A percentile compares a stretch with the other conserved stretches of the same genome.
Conservation (phyloP, 2,329 filamentous ascomycete genomes). For the Penicillium capsulatum region DNA sequence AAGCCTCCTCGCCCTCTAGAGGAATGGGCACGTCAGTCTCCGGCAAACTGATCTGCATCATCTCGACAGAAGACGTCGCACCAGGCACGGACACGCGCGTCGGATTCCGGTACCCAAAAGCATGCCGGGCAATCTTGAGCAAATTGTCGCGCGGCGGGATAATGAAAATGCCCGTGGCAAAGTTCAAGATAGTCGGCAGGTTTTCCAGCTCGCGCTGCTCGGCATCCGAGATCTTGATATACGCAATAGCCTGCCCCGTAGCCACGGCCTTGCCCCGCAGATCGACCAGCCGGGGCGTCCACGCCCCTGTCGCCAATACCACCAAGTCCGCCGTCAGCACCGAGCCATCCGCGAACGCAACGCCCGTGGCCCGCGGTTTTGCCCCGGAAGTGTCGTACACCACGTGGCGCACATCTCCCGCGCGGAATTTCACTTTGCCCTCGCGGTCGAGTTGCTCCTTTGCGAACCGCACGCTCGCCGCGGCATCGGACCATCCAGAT, state of each 20-base stretch:
- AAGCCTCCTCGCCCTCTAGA: conserved; percentile 56
- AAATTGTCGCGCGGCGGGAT: conserved; percentile 52
- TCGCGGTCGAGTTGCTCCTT: conserved; percentile 35
- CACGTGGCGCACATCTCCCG: conserved; percentile 36
- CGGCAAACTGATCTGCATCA: conserved; percentile 40
- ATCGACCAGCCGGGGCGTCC: conserved; percentile 75
- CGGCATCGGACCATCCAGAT: conserved; percentile 46
- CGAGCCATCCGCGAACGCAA: conserved; percentile 49
- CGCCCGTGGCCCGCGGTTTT: conserved; percentile 48
- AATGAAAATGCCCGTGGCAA: conserved; percentile 50
- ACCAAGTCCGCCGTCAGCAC: conserved; percentile 64
- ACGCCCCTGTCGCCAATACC: conserved; percentile 80
- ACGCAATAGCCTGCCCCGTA: conserved; percentile 77
- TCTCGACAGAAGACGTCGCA: conserved; percentile 14
- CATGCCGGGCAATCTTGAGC: conserved; percentile 68
- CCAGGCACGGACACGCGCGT: conserved; percentile 30
- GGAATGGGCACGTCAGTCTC: conserved; percentile 38
- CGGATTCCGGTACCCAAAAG: conserved; percentile 60
- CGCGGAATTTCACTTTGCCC: conserved; percentile 34
- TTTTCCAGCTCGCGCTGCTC: conserved; percentile 64
- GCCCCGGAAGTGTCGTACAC: conserved; percentile 21
- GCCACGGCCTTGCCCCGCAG: conserved; percentile 70
- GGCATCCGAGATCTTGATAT: conserved; percentile 66
- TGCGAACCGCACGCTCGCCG: conserved; percentile 38
- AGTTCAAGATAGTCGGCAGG: conserved; percentile 60